phyloP scores from a whole-genome alignment of 176 grass and related monocot genomes.

The Paspalum vaginatum region DNA sequence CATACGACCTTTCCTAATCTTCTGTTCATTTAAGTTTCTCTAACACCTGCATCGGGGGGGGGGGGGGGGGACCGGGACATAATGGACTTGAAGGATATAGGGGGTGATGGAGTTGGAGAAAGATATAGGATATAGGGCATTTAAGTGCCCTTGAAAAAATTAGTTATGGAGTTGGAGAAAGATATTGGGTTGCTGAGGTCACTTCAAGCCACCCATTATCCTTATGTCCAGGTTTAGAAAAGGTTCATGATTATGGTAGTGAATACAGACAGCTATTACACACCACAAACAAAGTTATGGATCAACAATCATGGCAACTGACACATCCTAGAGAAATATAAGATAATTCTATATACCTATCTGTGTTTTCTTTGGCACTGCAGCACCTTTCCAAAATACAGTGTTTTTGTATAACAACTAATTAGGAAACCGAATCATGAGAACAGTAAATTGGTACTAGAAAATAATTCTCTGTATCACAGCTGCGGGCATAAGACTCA shows the following conservation, averaged over 20 bases:
- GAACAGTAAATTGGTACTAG: background rate
- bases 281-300: background rate
- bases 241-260: background rate
- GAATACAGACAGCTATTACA: background rate
- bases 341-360: constrained; percentile 6
- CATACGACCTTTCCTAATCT: too few species aligned
- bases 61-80: too few species aligned
- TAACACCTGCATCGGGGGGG: too few species aligned
- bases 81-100: too few species aligned
- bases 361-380: constrained; percentile 1
- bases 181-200: background rate
- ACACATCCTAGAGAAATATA: background rate
- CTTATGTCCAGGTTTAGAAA: background rate
- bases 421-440: background rate
- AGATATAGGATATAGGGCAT: too few species aligned
- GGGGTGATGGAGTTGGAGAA: too few species aligned
- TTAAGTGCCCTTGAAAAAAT: constrained; percentile 2
- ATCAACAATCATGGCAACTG: constrained; percentile 18
- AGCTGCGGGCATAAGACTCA: background rate
- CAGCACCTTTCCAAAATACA: background rate
- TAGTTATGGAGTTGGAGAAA: background rate
- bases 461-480: constrained; percentile 16
- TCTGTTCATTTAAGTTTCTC: too few species aligned
- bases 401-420: background rate
- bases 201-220: background rate